phyloP scores from a whole-genome alignment of 345 rosid genomes.

The Citrus glauca region DNA sequence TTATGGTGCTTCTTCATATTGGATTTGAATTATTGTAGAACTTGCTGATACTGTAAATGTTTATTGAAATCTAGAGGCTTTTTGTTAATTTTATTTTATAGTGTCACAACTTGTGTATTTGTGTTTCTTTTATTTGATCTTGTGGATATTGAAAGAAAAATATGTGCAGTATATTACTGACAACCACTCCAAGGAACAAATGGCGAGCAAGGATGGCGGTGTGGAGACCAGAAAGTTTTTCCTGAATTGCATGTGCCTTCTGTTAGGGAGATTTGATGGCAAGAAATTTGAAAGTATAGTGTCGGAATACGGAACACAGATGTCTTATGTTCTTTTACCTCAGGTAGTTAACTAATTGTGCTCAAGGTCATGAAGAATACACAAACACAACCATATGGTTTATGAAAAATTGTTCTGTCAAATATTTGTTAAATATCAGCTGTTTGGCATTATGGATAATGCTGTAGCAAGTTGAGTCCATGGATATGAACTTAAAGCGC shows the following conservation, averaged over 20 bases:
- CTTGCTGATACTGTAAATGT: neutral
- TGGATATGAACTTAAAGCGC: neutral
- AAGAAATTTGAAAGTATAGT: slow-evolving; percentile 54
- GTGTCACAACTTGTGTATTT: neutral
- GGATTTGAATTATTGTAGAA: neutral
- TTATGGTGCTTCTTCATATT: neutral
- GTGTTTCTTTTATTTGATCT: slow-evolving; percentile 20
- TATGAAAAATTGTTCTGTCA: neutral
- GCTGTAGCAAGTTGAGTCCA: neutral
- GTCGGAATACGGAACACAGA: slow-evolving; percentile 63
- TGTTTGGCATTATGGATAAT: neutral
- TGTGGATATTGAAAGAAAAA: slow-evolving; percentile 26
- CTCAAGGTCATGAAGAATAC: slow-evolving; percentile 6
- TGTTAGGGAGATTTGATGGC: slow-evolving; percentile 75
- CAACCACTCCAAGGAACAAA: slow-evolving; percentile 38
- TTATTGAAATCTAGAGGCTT: neutral
- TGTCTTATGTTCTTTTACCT: slow-evolving; percentile 56
- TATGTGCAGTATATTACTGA: slow-evolving; percentile 60
- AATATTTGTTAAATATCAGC: neutral
- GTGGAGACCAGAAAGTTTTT: slow-evolving; percentile 76
- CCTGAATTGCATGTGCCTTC: slow-evolving; percentile 80
- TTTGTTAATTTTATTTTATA: neutral
- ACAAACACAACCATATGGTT: neutral
- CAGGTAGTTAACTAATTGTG: slow-evolving; percentile 44
- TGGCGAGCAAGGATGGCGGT: slow-evolving; percentile 43